Base-by-base conservation (phyloP, 306 rosid genomes). In the Pterocarpus macrocarpus region DNA sequence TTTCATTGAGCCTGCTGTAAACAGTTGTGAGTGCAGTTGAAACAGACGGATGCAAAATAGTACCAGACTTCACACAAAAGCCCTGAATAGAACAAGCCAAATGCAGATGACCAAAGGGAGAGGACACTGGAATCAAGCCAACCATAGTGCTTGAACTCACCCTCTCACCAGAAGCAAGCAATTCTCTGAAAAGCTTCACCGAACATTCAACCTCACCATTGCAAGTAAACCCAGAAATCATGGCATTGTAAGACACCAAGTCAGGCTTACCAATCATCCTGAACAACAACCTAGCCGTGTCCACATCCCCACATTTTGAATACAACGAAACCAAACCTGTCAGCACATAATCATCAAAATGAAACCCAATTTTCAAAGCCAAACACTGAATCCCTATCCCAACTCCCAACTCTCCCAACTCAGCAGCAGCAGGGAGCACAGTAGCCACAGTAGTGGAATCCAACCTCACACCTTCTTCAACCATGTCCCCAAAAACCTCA, bases 271-370 rank as follows among this genome's bases (percentile, higher is more conserved):
- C 36, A 79, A 95, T 87, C 83, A 84, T 78, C 87, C 85, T 17
- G 66, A 93, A 95, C 86, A 95, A 83, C 64, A 79, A 73, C 86
- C 87, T 90, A 1, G 93, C 97, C 1, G 64, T 77, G 50, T 73
- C 63, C 33, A 89, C 78, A 81, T 89, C 84, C 77, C 87, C 92
- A 50, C 96, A 92, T 82, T 95, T 95, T 7, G 98, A 87, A 76
- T 90, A 92, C 85, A 95, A 70, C 1, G 98, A 93, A 81, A 93
- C 83, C 89, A 95, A 90, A 56, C 98, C 98, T 0, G 98, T 95
- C 47, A 89, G 41, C 65, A 92, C 94, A 65, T 86, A 86, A 65
- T 34, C 89, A 86, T 86, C 89, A 72, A 49, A 77, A 77, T 88
- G 86, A 83, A 89, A 86, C 70, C 97, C 98, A 3, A 73, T 39